Percentiles rank a stretch among this genome's conserved stretches.
Conservation (phyloP, 1,284 basidiomycete species). For the Somion occarium region DNA sequence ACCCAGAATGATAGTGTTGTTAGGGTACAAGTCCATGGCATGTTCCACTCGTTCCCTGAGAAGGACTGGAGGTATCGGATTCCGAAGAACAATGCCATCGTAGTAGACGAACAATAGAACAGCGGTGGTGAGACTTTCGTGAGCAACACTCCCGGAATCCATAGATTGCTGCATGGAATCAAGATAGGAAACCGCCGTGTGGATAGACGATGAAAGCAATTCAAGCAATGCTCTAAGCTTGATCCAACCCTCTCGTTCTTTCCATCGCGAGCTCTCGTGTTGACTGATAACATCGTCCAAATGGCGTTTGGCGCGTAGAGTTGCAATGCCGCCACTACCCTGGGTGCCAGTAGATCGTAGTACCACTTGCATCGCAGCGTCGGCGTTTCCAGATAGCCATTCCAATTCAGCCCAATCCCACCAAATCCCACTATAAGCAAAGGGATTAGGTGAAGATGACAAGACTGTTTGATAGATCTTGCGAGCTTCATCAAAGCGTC, state of each 20-base stretch:
- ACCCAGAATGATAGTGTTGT: slow-evolving; percentile 71
- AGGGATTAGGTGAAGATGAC: slow-evolving; percentile 30
- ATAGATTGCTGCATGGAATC: slow-evolving; percentile 36
- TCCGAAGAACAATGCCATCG: slow-evolving; percentile 49
- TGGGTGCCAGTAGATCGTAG: slow-evolving; percentile 50
- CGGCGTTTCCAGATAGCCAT: slow-evolving; percentile 57
- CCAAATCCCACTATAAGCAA: slow-evolving; percentile 58
- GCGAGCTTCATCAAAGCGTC: slow-evolving; percentile 68
- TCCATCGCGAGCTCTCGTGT: slow-evolving; percentile 35
- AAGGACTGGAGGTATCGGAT: slow-evolving; percentile 52
- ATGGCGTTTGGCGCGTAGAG: slow-evolving; percentile 54
- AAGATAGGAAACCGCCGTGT: slow-evolving; percentile 41
- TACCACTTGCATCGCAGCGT: slow-evolving; percentile 48
- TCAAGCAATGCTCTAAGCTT: slow-evolving; percentile 63
- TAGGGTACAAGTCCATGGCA: slow-evolving; percentile 58
- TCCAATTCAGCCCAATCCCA: slow-evolving; percentile 91
- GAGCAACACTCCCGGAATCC: slow-evolving; percentile 27
- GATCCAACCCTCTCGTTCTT: slow-evolving; percentile 56
- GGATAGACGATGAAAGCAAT: slow-evolving; percentile 44
- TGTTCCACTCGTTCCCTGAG: slow-evolving; percentile 54
- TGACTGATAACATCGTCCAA: slow-evolving; percentile 43
- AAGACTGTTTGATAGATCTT: slow-evolving; percentile 75
- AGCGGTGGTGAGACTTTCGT: slow-evolving; percentile 59
- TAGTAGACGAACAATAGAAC: slow-evolving; percentile 61
- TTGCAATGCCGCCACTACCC: slow-evolving; percentile 44